phyloP scores from a whole-genome alignment of 2,329 filamentous ascomycete genomes.

The Fusarium keratoplasticum region DNA sequence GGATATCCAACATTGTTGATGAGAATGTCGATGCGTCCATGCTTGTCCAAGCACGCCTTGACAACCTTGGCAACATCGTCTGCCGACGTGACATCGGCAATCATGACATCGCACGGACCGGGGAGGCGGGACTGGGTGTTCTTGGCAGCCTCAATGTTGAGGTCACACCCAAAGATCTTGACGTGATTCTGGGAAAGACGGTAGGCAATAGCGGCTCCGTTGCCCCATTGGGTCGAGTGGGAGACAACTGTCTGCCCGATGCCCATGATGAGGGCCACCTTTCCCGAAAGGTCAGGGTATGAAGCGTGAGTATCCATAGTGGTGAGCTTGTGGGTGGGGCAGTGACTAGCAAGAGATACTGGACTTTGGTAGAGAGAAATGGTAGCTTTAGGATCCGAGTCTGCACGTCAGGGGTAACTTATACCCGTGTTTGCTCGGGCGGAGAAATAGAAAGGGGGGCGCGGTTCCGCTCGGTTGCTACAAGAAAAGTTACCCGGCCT shows the following conservation, averaged over 20 bases:
- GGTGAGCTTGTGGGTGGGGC: neutral
- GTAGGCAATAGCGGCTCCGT: conserved; percentile 5
- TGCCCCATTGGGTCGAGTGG: neutral
- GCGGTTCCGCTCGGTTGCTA: neutral
- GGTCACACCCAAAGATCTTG: conserved; percentile 11
- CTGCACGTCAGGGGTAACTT: neutral
- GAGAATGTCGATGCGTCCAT: conserved; percentile 14
- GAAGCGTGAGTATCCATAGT: neutral
- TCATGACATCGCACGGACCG: neutral
- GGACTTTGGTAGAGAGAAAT: neutral
- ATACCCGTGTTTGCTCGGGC: neutral
- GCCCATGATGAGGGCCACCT: neutral
- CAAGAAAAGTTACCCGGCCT: too few relatives aligned
- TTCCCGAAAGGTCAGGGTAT: neutral
- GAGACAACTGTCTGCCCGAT: neutral
- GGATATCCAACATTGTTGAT: conserved; percentile 8
- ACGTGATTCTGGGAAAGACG: neutral
- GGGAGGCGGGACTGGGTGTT: neutral
- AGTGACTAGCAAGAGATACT: neutral
- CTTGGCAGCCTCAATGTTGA: neutral
- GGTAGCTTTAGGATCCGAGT: neutral
- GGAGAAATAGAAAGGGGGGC: too few relatives aligned
- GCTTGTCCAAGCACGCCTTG: neutral
- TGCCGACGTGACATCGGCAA: neutral
- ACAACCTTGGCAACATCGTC: neutral